phyloP scores from a whole-genome alignment of 2,329 filamentous ascomycete genomes.

The Fusarium tricinctum region DNA sequence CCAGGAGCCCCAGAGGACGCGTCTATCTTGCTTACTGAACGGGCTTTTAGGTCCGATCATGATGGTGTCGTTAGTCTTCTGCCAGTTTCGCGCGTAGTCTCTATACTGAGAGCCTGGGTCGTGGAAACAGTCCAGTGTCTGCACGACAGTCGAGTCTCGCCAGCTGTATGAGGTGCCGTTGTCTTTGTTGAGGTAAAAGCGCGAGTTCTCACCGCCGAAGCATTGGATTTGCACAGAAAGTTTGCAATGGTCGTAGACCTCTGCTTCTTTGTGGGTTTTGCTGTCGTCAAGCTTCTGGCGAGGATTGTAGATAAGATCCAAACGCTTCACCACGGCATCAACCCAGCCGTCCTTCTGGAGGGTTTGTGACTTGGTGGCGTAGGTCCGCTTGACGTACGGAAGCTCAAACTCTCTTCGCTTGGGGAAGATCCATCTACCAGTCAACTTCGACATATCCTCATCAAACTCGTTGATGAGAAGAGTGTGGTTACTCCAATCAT shows the following conservation, averaged over 20 bases:
- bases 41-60: constrained; percentile 51
- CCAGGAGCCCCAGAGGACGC: constrained; percentile 58
- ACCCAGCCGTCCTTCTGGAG: constrained; percentile 58
- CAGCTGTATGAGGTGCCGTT: constrained; percentile 65
- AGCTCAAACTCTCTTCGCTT: constrained; percentile 62
- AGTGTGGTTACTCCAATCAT: constrained; percentile 42
- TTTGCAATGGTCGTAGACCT: constrained; percentile 56
- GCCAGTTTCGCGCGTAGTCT: constrained; percentile 58
- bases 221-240: constrained; percentile 62
- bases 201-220: constrained; percentile 61
- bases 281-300: constrained; percentile 19
- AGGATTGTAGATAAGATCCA: constrained; percentile 42
- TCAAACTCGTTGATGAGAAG: constrained; percentile 52
- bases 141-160: constrained; percentile 59
- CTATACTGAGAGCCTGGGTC: constrained; percentile 48
- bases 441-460: constrained; percentile 62
- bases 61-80: constrained; percentile 57
- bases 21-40: constrained; percentile 56
- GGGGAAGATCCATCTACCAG: constrained; percentile 62
- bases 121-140: constrained; percentile 62
- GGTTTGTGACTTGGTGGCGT: constrained; percentile 59
- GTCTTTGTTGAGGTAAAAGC: constrained; percentile 56
- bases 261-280: constrained; percentile 25
- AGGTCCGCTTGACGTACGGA: constrained; percentile 64
- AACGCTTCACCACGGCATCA: constrained; percentile 35